phyloP scores from a whole-genome alignment of 495 filamentous ascomycete genomes.

The Xylaria venustula region DNA sequence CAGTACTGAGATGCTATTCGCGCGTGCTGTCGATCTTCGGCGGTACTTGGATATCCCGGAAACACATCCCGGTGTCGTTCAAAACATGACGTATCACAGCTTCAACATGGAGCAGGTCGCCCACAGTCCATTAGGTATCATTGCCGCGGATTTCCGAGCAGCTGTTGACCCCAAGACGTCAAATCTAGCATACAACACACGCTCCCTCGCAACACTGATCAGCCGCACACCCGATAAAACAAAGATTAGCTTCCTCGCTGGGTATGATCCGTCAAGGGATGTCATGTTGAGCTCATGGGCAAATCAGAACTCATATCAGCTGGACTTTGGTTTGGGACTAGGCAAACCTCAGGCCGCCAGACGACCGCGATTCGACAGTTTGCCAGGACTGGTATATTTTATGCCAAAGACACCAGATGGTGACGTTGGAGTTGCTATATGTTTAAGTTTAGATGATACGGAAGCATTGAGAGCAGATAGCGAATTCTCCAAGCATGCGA shows the following conservation, averaged over 20 bases:
- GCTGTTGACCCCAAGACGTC: not conserved
- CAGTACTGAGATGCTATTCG: conserved; percentile 33
- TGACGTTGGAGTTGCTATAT: not conserved
- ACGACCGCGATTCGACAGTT: not conserved
- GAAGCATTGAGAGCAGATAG: not conserved
- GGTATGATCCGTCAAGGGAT: conserved; percentile 35
- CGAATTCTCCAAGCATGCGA: not conserved
- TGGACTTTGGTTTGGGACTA: conserved; percentile 50
- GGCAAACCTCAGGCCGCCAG: conserved; percentile 22
- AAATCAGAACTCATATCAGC: conserved; percentile 41
- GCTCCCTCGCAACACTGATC: not conserved
- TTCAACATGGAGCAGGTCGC: not conserved
- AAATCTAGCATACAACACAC: not conserved
- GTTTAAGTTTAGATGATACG: not conserved
- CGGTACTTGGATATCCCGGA: conserved; percentile 40
- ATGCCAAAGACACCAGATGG: not conserved
- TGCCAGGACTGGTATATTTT: not conserved
- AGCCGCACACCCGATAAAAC: conserved; percentile 28
- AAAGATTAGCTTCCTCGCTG: conserved; percentile 26
- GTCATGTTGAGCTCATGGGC: conserved; percentile 57
- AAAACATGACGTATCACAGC: conserved; percentile 1
- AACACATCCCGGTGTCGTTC: conserved; percentile 32
- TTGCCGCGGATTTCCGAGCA: not conserved
- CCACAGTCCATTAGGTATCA: not conserved
- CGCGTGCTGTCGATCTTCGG: conserved; percentile 54